Percentiles rank a stretch among this genome's conserved stretches.
Conservation (phyloP, 2,329 filamentous ascomycete species). For the Coleophoma cylindrospora region DNA sequence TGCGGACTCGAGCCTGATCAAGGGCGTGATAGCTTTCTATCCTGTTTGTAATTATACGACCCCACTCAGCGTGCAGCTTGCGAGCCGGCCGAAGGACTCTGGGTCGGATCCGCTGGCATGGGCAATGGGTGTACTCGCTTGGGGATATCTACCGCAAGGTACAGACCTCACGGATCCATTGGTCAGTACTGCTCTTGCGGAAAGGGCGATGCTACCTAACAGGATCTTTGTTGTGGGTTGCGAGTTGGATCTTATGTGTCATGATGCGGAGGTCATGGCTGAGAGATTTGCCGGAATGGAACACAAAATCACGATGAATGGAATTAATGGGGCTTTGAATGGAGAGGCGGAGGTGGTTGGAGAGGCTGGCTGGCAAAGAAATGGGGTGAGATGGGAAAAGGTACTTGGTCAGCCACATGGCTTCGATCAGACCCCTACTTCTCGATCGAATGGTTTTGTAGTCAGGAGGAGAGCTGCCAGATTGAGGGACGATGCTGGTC, state of each 20-base stretch:
- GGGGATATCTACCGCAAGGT: constrained; percentile 13
- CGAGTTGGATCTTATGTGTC: constrained; percentile 20
- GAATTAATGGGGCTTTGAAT: neutral
- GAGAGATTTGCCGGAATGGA: constrained; percentile 4
- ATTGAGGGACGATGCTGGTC: neutral
- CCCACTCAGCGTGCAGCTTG: constrained; percentile 20
- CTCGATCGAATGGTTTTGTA: neutral
- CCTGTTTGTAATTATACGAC: constrained; percentile 36
- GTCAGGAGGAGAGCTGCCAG: neutral
- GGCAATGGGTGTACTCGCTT: constrained; percentile 7
- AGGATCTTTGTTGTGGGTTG: constrained; percentile 18
- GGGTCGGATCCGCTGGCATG: constrained; percentile 8
- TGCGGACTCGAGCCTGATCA: constrained; percentile 22
- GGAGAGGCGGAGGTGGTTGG: neutral
- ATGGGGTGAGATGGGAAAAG: neutral
- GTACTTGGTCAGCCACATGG: neutral
- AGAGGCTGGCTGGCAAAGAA: neutral
- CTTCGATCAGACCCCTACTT: neutral
- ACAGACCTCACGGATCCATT: constrained; percentile 18
- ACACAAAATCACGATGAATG: constrained; percentile 8
- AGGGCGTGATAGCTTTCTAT: constrained; percentile 37
- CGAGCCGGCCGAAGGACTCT: constrained; percentile 16
- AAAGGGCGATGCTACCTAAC: constrained; percentile 13
- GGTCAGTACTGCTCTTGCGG: constrained; percentile 14
- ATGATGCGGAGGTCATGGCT: constrained; percentile 12